These are phyloP conservation scores for Aspergillus felis DNA, from an alignment of 2,329 filamentous ascomycete species.

Conservation along the genomic window DNA sequence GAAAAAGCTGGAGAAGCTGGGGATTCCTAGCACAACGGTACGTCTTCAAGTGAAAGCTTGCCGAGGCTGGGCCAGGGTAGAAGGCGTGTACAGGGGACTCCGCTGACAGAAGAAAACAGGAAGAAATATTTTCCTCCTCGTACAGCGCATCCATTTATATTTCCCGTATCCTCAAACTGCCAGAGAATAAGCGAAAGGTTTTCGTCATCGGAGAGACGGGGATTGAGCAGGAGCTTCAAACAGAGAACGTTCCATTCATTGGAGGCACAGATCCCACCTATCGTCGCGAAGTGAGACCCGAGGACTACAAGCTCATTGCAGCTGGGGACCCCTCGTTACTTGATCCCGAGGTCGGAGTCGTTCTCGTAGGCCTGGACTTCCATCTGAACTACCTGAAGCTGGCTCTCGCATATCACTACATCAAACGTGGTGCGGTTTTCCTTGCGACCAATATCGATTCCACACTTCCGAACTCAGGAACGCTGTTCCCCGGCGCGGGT, in stretches of 20 bases:
- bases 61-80: background rate
- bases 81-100: background rate
- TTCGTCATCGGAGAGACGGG: slow-evolving; percentile 89
- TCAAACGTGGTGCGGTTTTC: slow-evolving; percentile 74
- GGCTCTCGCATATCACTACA: slow-evolving; percentile 77
- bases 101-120: slow-evolving; percentile 39
- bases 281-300: slow-evolving; percentile 71
- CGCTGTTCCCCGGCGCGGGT: slow-evolving; percentile 88
- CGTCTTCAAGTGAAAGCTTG: slow-evolving; percentile 13
- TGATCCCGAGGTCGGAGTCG: slow-evolving; percentile 84
- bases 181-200: slow-evolving; percentile 80
- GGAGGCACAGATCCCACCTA: slow-evolving; percentile 80
- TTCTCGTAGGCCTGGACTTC: slow-evolving; percentile 87
- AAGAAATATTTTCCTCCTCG: slow-evolving; percentile 93
- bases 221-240: slow-evolving; percentile 80
- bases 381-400: slow-evolving; percentile 95
- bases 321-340: slow-evolving; percentile 65
- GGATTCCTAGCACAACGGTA: slow-evolving; percentile 70
- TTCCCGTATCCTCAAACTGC: slow-evolving; percentile 79
- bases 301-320: slow-evolving; percentile 76
- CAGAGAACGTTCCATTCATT: slow-evolving; percentile 74
- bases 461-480: slow-evolving; percentile 75
- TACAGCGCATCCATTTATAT: slow-evolving; percentile 98
- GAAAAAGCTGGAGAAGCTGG: slow-evolving; percentile 79
- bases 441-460: slow-evolving; percentile 92